phyloP scores from a whole-genome alignment of 1,139 yeast genomes.

The Geotrichum histeridarum region DNA sequence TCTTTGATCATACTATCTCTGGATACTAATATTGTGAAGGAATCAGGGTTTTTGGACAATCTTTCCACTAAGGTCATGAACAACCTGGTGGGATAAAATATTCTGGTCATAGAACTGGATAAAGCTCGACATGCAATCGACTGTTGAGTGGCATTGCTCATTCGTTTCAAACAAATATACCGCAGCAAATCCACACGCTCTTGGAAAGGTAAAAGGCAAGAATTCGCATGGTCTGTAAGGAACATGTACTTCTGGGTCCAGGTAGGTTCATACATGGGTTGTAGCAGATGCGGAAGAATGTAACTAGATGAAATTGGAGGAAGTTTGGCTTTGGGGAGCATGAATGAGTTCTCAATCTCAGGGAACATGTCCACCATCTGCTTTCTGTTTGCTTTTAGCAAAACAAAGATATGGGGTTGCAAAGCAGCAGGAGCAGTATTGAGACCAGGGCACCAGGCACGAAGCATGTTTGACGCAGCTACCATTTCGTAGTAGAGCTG shows the following conservation, averaged over 20 bases:
- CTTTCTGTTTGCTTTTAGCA: background rate
- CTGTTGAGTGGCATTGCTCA: slow-evolving; percentile 3
- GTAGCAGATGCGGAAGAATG: slow-evolving; percentile 1
- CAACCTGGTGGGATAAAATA: background rate
- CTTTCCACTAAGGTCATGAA: background rate
- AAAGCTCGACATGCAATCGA: background rate
- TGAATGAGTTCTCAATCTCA: background rate
- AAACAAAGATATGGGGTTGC: background rate
- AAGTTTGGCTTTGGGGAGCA: slow-evolving; percentile 3
- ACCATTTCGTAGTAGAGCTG: background rate
- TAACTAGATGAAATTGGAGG: slow-evolving; percentile 5
- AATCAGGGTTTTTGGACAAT: background rate
- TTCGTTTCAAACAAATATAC: background rate
- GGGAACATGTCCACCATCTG: background rate
- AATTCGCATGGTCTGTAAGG: background rate
- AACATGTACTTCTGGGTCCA: background rate
- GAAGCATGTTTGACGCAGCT: slow-evolving; percentile 1
- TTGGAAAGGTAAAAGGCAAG: background rate
- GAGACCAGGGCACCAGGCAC: slow-evolving; percentile 10
- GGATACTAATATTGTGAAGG: background rate
- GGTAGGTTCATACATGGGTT: slow-evolving; percentile 4
- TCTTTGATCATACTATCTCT: slow-evolving; percentile 6
- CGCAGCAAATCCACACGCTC: slow-evolving; percentile 7
- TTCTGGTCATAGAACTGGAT: background rate
- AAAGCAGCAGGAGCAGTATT: slow-evolving; percentile 8